phyloP scores from a whole-genome alignment of 495 filamentous ascomycete species.

The Penicillium bovifimosum region DNA sequence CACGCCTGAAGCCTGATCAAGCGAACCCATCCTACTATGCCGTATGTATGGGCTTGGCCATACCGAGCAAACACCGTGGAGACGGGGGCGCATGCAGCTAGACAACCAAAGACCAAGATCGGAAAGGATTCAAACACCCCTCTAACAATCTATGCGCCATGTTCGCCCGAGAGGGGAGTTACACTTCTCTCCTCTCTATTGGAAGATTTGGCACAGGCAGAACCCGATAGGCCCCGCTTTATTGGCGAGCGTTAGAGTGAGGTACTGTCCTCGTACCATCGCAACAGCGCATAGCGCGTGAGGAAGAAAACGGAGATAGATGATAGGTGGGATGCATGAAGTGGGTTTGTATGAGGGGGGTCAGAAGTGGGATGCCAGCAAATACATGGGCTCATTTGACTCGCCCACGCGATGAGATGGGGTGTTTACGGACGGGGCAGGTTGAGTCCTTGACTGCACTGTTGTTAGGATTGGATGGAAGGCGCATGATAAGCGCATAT shows the following conservation, averaged over 20 bases:
- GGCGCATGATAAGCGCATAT: not conserved
- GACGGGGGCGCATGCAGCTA: not conserved
- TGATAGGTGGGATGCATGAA: constrained; percentile 1
- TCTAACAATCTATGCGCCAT: not conserved
- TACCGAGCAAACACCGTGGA: constrained; percentile 1
- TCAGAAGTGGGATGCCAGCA: constrained; percentile 4
- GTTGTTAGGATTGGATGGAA: not conserved
- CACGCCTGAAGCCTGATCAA: not conserved
- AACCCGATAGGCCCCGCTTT: not conserved
- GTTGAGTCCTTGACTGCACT: constrained; percentile 7
- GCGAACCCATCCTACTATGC: not conserved
- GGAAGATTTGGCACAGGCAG: not conserved
- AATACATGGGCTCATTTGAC: constrained; percentile 17
- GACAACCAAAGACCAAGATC: constrained; percentile 20
- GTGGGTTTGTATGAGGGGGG: constrained; percentile 5
- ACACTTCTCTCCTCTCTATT: not conserved
- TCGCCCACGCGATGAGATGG: constrained; percentile 23
- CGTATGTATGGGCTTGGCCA: not conserved
- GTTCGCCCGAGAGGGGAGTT: not conserved
- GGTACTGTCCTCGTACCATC: not conserved
- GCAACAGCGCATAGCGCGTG: constrained; percentile 23
- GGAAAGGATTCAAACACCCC: not conserved
- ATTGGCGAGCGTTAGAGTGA: constrained; percentile 20
- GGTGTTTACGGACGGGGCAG: constrained; percentile 6
- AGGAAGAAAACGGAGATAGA: not conserved